Conservation (phyloP, 257 asterid species). For the Solanum clarkiae region DNA sequence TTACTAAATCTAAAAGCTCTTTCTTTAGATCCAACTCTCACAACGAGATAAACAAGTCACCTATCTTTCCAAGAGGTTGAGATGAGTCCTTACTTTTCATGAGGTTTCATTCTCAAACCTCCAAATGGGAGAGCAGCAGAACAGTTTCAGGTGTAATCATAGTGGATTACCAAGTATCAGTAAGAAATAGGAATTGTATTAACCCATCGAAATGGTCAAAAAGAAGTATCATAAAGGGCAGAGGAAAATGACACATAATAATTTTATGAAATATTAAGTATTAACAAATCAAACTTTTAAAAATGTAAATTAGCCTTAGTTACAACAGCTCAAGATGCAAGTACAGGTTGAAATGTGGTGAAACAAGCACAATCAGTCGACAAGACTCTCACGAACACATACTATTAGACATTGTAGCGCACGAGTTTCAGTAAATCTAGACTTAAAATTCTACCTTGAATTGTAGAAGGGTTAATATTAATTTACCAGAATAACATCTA, state of each 20-base stretch:
- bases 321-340: background rate
- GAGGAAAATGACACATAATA: background rate
- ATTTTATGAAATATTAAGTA: background rate
- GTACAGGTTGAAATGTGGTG: background rate
- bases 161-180: background rate
- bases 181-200: background rate
- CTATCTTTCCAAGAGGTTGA: background rate
- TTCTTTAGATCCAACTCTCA: background rate
- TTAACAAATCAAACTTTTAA: background rate
- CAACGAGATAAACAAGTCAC: background rate
- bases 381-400: background rate
- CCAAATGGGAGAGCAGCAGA: background rate
- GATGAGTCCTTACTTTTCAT: background rate
- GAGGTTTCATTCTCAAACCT: background rate
- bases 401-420: background rate
- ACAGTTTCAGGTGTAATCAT: background rate
- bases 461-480: background rate
- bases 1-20: background rate
- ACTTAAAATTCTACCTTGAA: background rate
- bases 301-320: background rate
- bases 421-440: background rate
- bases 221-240: background rate
- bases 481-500: background rate
- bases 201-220: background rate
- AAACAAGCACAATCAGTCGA: background rate